These are phyloP conservation scores for Rhexocercosporidium sp. DNA, from an alignment of 2,329 filamentous ascomycete species.

Conservation along the genomic window DNA sequence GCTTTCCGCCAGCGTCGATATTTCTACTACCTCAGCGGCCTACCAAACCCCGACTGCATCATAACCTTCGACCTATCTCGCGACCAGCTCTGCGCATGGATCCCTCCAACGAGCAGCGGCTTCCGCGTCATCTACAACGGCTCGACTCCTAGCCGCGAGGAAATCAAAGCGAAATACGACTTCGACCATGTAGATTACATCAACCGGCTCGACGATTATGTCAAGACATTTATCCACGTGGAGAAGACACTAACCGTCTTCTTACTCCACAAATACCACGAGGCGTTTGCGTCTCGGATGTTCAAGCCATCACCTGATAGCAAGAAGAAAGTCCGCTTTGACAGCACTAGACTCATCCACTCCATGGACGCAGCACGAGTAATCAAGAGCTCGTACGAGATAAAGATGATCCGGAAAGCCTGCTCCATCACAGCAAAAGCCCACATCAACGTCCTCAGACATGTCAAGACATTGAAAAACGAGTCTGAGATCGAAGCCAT, in stretches of 20 bases:
- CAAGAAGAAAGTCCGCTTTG: slow-evolving; percentile 43
- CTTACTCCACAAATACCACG: slow-evolving; percentile 49
- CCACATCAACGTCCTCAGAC: slow-evolving; percentile 73
- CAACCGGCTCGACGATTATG: slow-evolving; percentile 55
- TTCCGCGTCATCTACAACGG: slow-evolving; percentile 67
- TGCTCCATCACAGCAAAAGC: slow-evolving; percentile 80
- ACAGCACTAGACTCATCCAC: slow-evolving; percentile 60
- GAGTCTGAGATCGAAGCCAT: slow-evolving; percentile 85
- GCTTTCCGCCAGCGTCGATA: slow-evolving; percentile 64
- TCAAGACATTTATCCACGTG: slow-evolving; percentile 47
- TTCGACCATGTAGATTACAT: slow-evolving; percentile 73
- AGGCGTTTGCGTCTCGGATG: slow-evolving; percentile 38
- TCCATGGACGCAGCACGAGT: slow-evolving; percentile 83
- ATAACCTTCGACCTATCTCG: slow-evolving; percentile 61
- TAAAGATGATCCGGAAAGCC: slow-evolving; percentile 80
- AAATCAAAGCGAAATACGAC: slow-evolving; percentile 67
- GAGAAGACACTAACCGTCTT: slow-evolving; percentile 48
- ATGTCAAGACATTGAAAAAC: slow-evolving; percentile 67
- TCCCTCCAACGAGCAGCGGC: slow-evolving; percentile 42
- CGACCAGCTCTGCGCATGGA: slow-evolving; percentile 49
- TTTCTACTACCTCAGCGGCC: slow-evolving; percentile 64
- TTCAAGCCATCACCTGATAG: slow-evolving; percentile 6
- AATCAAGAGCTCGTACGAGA: slow-evolving; percentile 84
- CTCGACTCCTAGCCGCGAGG: slow-evolving; percentile 61
- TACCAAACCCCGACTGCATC: slow-evolving; percentile 58